Conservation (phyloP, 2,329 filamentous ascomycete genomes). For the Lithohypha guttulata region DNA sequence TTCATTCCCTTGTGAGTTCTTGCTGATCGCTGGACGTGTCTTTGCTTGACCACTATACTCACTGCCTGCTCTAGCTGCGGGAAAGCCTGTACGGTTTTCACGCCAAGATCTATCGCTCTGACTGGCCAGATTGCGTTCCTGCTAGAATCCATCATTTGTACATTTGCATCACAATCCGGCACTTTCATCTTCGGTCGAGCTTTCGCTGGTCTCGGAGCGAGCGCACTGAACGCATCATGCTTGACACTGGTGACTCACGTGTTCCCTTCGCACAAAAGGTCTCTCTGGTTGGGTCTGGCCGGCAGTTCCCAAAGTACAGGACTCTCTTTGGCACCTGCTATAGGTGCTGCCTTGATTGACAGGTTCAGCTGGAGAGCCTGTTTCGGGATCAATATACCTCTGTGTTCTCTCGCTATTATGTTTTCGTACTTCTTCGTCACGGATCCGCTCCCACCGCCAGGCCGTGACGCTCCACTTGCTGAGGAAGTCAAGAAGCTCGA, state of each 20-base stretch:
- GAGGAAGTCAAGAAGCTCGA: conserved; percentile 26
- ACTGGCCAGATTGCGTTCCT: conserved; percentile 18
- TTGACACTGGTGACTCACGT: conserved; percentile 16
- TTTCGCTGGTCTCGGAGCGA: conserved; percentile 23
- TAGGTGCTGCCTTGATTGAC: conserved; percentile 29
- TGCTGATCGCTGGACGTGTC: neutral
- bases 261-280: conserved; percentile 23
- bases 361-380: conserved; percentile 30
- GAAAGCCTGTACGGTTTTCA: conserved; percentile 27
- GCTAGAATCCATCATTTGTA: conserved; percentile 20
- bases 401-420: conserved; percentile 25
- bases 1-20: conserved; percentile 1
- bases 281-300: conserved; percentile 22
- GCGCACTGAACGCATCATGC: conserved; percentile 17
- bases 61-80: conserved; percentile 8
- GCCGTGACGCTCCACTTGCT: conserved; percentile 15
- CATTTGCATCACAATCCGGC: conserved; percentile 13
- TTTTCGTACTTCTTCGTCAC: conserved; percentile 24
- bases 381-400: conserved; percentile 35
- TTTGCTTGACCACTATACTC: neutral
- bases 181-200: conserved; percentile 24
- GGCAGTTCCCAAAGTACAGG: conserved; percentile 23
- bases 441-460: conserved; percentile 16
- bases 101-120: conserved; percentile 23
- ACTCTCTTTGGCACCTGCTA: conserved; percentile 23